Evolutionary conservation across 441 rosid species (phyloP).

Genomic region (Rhodomyrtus psidioides): DNA sequence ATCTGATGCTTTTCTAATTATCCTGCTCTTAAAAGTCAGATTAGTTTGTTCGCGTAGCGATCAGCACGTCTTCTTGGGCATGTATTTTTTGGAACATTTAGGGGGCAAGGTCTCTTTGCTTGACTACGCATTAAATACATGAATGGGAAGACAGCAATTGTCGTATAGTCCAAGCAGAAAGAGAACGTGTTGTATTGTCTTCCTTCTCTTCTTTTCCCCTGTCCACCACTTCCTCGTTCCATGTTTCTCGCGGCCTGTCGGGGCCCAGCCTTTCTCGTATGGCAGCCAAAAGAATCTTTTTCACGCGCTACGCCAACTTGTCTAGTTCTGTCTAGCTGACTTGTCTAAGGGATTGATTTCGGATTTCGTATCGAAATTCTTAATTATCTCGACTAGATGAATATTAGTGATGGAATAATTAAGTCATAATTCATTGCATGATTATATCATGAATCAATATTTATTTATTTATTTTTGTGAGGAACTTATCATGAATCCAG

Average conservation of each 20-base stretch:
- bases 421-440: too few species aligned
- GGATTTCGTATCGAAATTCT: not conserved
- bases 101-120: slow-evolving; percentile 58
- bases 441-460: too few species aligned
- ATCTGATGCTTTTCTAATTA: not conserved
- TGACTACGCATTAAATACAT: slow-evolving; percentile 21
- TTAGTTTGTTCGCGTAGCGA: not conserved
- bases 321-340: not conserved
- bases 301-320: not conserved
- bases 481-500: too few species aligned
- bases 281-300: not conserved
- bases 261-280: not conserved
- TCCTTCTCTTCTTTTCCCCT: not conserved
- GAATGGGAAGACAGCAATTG: slow-evolving; percentile 18
- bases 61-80: slow-evolving; percentile 12
- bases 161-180: not conserved
- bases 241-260: not conserved
- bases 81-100: slow-evolving; percentile 19
- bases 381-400: too few species aligned
- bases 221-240: not conserved
- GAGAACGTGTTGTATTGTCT: not conserved
- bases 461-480: too few species aligned
- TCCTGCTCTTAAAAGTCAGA: slow-evolving; percentile 5
- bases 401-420: too few species aligned
- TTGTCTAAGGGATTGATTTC: not conserved